Percentiles rank a stretch among this genome's conserved stretches.
These are phyloP conservation scores for Pisolithus orientalis DNA, from an alignment of 768 basidiomycete species.

Conservation along the genomic window DNA sequence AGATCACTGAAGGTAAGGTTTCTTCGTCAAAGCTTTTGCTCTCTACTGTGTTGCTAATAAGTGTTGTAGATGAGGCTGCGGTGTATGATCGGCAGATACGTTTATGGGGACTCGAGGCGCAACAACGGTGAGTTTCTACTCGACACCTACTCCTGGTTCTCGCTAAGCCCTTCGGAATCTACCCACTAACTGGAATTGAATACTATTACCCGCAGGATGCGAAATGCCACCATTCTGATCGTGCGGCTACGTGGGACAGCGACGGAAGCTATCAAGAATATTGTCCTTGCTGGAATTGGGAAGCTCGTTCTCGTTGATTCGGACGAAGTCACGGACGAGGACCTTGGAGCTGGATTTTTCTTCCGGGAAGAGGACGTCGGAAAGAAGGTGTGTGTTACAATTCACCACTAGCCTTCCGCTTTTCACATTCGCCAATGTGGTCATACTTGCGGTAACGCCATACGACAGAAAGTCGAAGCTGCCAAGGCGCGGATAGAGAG, in stretches of 20 bases:
- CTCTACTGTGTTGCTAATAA: background rate
- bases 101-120: conserved; percentile 96
- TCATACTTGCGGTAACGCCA: conserved; percentile 30
- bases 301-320: conserved; percentile 80
- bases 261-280: conserved; percentile 94
- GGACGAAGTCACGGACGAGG: conserved; percentile 69
- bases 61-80: conserved; percentile 53
- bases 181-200: too few relatives aligned
- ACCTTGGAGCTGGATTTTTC: conserved; percentile 90
- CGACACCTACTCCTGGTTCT: conserved; percentile 5
- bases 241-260: conserved; percentile 76
- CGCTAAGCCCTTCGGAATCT: background rate
- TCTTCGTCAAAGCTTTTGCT: background rate
- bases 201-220: conserved; percentile 55
- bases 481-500: conserved; percentile 82
- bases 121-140: conserved; percentile 65
- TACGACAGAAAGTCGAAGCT: conserved; percentile 70
- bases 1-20: conserved; percentile 62
- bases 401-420: background rate
- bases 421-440: conserved; percentile 29
- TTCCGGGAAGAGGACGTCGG: conserved; percentile 92
- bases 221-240: conserved; percentile 85
- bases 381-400: conserved; percentile 39
- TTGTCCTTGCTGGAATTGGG: conserved; percentile 94
- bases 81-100: conserved; percentile 97